Evolutionary conservation across 192 early-diverging fungal genomes (phyloP).

Genomic region (Coemansia sp.): DNA sequence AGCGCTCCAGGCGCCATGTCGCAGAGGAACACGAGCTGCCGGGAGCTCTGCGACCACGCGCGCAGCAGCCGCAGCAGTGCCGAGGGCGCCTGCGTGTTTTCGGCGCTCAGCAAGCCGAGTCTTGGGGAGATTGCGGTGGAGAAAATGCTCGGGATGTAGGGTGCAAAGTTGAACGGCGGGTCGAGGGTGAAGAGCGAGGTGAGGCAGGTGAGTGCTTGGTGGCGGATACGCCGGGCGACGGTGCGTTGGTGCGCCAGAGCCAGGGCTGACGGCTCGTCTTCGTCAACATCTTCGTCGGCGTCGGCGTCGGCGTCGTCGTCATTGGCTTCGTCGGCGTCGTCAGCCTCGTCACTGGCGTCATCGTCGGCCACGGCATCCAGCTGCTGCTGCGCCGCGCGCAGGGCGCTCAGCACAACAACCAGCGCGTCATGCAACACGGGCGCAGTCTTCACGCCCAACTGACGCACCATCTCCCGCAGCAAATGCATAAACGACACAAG

Average conservation of each 20-base stretch:
- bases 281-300: slow-evolving; percentile 3
- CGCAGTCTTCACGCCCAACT: slow-evolving; percentile 68
- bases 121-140: slow-evolving; percentile 65
- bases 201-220: slow-evolving; percentile 70
- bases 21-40: slow-evolving; percentile 67
- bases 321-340: slow-evolving; percentile 18
- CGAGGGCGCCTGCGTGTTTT: slow-evolving; percentile 88
- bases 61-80: slow-evolving; percentile 73
- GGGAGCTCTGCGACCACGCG: slow-evolving; percentile 68
- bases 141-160: slow-evolving; percentile 77
- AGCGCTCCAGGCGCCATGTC: slow-evolving; percentile 64
- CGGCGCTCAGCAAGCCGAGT: slow-evolving; percentile 65
- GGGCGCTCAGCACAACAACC: slow-evolving; percentile 72
- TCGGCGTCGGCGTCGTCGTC: slow-evolving; percentile 10
- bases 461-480: slow-evolving; percentile 78
- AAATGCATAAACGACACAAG: slow-evolving; percentile 80
- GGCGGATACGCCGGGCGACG: slow-evolving; percentile 54
- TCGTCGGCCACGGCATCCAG: slow-evolving; percentile 45
- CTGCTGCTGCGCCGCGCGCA: slow-evolving; percentile 60
- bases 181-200: slow-evolving; percentile 64
- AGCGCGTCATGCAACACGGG: slow-evolving; percentile 74
- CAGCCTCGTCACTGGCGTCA: slow-evolving; percentile 3
- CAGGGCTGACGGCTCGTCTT: not conserved
- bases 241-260: slow-evolving; percentile 11
- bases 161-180: slow-evolving; percentile 71